A percentile compares a stretch with the other conserved stretches of the same genome.
Conservation (phyloP, 129 eudicot species). For the Rutidosis leptorrhynchoides region DNA sequence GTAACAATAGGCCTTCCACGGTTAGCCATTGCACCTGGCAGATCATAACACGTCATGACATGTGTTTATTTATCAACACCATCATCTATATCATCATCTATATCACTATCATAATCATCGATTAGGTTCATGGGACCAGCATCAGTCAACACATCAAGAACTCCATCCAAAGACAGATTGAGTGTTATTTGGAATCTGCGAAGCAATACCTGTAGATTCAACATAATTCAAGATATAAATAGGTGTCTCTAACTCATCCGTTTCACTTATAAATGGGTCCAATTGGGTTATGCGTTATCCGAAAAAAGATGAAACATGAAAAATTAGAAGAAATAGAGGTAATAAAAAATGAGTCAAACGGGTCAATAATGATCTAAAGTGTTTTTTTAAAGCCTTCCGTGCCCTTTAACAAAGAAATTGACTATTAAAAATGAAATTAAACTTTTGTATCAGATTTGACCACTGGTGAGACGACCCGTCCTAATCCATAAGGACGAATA, state of each 20-base stretch:
- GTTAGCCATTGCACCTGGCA: slow-evolving; percentile 87
- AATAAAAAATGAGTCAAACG: background rate
- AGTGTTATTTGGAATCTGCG: slow-evolving; percentile 85
- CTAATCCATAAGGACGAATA: no score
- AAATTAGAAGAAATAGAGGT: background rate
- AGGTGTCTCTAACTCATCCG: background rate
- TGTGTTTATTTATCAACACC: slow-evolving; percentile 86
- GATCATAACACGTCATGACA: slow-evolving; percentile 48
- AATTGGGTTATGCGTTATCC: background rate
- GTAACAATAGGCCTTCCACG: slow-evolving; percentile 80
- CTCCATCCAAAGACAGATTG: slow-evolving; percentile 89
- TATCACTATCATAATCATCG: slow-evolving; percentile 74
- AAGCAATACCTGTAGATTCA: slow-evolving; percentile 62
- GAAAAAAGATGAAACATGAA: background rate
- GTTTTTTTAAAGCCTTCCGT: background rate
- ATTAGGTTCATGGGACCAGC: slow-evolving; percentile 88
- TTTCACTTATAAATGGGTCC: background rate
- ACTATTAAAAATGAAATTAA: no score
- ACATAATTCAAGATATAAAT: background rate
- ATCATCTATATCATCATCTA: no score
- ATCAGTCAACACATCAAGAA: slow-evolving; percentile 83
- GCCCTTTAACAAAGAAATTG: background rate
- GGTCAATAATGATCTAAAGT: background rate
- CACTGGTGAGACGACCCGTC: no score
- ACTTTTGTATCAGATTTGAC: background rate